phyloP scores from a whole-genome alignment of 768 basidiomycete species.

The Sporobolomyces roseus region DNA sequence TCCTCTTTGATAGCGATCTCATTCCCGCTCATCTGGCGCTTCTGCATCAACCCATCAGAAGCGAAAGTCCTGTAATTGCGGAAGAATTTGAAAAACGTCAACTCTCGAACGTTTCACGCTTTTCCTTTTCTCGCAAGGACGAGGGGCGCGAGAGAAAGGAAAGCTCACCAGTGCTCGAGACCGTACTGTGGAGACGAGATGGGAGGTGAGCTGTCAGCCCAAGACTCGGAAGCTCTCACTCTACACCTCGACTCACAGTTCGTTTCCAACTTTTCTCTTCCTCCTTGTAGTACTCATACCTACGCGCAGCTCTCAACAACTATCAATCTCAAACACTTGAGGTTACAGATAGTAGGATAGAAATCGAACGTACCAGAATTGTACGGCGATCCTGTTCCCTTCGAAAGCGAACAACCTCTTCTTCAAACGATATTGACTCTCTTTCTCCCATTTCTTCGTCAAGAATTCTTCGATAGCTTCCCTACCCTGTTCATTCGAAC shows the following conservation, averaged over 20 bases:
- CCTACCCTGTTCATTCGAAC: background rate
- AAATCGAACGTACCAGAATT: constrained; percentile 48
- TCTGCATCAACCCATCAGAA: constrained; percentile 56
- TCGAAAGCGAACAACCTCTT: constrained; percentile 59
- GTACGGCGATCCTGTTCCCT: constrained; percentile 59
- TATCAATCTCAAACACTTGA: too few relatives aligned
- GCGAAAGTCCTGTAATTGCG: constrained; percentile 58
- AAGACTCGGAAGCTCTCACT: constrained; percentile 1
- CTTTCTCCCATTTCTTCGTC: constrained; percentile 56
- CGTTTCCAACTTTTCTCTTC: constrained; percentile 53
- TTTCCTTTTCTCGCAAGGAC: too few relatives aligned
- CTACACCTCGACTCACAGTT: too few relatives aligned
- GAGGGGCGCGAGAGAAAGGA: background rate
- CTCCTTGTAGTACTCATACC: constrained; percentile 55
- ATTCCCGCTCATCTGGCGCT: constrained; percentile 58
- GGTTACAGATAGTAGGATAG: too few relatives aligned
- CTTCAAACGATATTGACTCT: constrained; percentile 55
- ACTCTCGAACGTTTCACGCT: too few relatives aligned
- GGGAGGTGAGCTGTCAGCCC: background rate
- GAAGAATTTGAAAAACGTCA: too few relatives aligned
- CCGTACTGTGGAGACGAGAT: constrained; percentile 48
- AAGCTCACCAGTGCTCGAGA: constrained; percentile 47
- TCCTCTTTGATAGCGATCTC: constrained; percentile 53
- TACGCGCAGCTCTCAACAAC: constrained; percentile 30
- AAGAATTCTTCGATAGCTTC: constrained; percentile 52